Conservation (phyloP, 768 basidiomycete species). For the Chalciporus sphaerocephalus region DNA sequence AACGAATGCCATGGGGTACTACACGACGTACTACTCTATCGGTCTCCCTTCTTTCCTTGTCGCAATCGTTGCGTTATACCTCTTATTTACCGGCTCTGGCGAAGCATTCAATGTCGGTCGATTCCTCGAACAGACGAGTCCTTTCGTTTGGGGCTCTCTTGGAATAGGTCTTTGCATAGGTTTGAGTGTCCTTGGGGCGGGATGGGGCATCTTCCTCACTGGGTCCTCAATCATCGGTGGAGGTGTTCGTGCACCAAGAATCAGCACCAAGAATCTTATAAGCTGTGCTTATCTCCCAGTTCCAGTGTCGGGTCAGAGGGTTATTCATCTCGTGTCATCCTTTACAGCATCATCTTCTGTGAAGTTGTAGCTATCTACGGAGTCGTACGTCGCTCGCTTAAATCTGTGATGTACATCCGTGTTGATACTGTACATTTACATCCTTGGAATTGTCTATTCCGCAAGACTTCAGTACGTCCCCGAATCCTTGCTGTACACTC, state of each 20-base stretch:
- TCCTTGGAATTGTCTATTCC: constrained; percentile 95
- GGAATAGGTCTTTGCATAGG: constrained; percentile 94
- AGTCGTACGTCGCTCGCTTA: constrained; percentile 52
- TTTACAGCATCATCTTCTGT: constrained; percentile 90
- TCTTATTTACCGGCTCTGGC: constrained; percentile 88
- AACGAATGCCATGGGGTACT: constrained; percentile 26
- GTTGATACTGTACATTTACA: constrained; percentile 40
- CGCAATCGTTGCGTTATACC: constrained; percentile 71
- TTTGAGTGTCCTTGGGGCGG: constrained; percentile 89
- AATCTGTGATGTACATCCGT: neutral
- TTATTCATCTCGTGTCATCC: neutral
- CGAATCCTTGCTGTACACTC: constrained; percentile 71
- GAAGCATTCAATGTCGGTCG: constrained; percentile 92
- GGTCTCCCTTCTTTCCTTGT: constrained; percentile 65
- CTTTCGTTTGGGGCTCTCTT: constrained; percentile 86
- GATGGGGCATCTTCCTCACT: constrained; percentile 98
- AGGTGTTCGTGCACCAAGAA: constrained; percentile 89
- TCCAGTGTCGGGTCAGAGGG: neutral
- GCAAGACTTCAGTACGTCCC: constrained; percentile 64
- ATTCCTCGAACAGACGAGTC: constrained; percentile 91
- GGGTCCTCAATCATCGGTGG: constrained; percentile 96
- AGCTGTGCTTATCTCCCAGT: constrained; percentile 48
- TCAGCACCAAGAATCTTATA: constrained; percentile 96
- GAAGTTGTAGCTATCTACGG: constrained; percentile 99
- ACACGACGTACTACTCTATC: constrained; percentile 53